Conservation (phyloP, 345 rosid species). For the Melaleuca alternifolia region DNA sequence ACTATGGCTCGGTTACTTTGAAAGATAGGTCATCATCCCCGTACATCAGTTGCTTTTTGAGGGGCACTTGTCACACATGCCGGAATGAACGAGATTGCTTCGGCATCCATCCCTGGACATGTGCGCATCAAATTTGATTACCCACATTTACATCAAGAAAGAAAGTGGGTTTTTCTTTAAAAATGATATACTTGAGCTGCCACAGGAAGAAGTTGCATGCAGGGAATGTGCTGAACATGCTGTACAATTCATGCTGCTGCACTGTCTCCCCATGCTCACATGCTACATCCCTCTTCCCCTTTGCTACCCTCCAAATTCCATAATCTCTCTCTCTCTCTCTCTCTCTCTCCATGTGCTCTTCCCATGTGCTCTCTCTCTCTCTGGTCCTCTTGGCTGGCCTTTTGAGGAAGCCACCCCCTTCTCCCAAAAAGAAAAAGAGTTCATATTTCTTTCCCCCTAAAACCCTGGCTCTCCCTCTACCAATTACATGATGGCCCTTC, state of each 20-base stretch:
- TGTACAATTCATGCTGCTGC: constrained; percentile 33
- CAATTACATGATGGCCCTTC: not conserved
- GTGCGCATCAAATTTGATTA: not conserved
- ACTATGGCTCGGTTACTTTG: not conserved
- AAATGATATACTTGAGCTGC: not conserved
- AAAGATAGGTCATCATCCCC: not conserved
- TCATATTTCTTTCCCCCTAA: constrained; percentile 33
- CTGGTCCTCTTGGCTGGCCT: not conserved
- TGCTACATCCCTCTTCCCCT: constrained; percentile 2
- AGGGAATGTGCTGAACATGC: constrained; percentile 66
- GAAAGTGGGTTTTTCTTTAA: not conserved
- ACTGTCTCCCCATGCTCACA: constrained; percentile 30
- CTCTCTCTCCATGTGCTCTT: not conserved
- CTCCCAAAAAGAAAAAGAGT: not conserved
- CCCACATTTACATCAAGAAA: not conserved
- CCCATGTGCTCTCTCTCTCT: not conserved
- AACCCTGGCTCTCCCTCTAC: not conserved
- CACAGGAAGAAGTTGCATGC: constrained; percentile 9
- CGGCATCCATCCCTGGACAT: not conserved
- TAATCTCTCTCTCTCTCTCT: not conserved
- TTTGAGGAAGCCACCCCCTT: not conserved
- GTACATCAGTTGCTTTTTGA: not conserved
- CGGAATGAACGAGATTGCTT: not conserved
- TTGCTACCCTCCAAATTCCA: not conserved
- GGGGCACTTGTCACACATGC: not conserved